phyloP scores from a whole-genome alignment of 2,329 filamentous ascomycete genomes.

The Cytospora schulzeri region DNA sequence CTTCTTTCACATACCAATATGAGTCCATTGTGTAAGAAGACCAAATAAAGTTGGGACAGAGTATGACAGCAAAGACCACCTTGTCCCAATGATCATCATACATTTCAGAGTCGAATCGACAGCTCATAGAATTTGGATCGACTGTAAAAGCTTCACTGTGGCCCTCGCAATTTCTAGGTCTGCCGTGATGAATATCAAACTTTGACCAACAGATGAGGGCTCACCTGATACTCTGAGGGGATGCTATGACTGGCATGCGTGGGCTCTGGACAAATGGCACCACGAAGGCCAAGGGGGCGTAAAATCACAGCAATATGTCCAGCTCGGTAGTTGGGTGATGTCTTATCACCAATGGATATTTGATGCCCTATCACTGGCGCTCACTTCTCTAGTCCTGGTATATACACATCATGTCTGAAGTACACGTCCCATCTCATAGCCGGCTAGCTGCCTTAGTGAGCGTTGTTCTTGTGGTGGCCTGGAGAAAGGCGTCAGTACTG shows the following conservation, averaged over 20 bases:
- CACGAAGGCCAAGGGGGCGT: background rate
- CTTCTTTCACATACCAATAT: no score
- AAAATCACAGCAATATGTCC: background rate
- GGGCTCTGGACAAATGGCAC: background rate
- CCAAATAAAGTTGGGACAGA: no score
- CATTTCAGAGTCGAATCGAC: background rate
- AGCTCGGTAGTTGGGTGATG: background rate
- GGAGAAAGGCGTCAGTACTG: conserved; percentile 23
- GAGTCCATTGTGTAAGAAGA: background rate
- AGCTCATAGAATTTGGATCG: background rate
- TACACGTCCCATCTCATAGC: conserved; percentile 22
- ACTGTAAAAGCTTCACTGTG: background rate
- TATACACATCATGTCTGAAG: conserved; percentile 22
- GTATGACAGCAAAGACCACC: no score
- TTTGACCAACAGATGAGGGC: background rate
- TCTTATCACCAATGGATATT: conserved; percentile 16
- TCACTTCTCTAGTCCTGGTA: conserved; percentile 25
- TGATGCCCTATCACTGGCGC: conserved; percentile 10
- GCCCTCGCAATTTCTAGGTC: background rate
- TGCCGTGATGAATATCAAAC: background rate
- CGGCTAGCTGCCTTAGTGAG: conserved; percentile 67
- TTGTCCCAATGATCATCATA: background rate
- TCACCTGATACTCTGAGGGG: background rate
- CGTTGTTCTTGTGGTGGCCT: conserved; percentile 99
- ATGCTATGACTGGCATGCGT: background rate